Base-by-base conservation (phyloP, 2,329 filamentous ascomycete genomes). In the Chalara sp. region DNA sequence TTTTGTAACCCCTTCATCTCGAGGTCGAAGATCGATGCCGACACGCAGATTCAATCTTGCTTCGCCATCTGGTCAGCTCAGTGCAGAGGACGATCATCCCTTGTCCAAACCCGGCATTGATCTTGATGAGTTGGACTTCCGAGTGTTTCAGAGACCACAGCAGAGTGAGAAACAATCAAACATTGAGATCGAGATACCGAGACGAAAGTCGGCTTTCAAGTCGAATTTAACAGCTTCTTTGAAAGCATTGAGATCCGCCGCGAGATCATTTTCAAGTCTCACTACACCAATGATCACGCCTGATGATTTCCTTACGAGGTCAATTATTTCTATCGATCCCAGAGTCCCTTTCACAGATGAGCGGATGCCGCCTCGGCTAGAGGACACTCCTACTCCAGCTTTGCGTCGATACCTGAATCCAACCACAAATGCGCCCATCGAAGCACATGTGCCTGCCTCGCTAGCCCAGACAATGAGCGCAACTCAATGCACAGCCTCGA, bases 401-500 rank as follows among this genome's bases (percentile, higher is more conserved):
- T 72, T 86, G 57, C 79, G 83, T 42, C 80, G 83, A 44, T 86
- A 86, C 59, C 72, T 86, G 21, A 86, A 86, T 62, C 83, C 83
- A 6, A 80, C 79, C 1, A 80, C 74, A 13, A 73, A 68, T 46
- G 67, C 70, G 6, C 74, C 72, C 13, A 68, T 74, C 37, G 73
- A 77, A 50, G 63, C 63, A 45, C 63, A 65, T 54, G 57, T 66
- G 31, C 58, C 41, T 43, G 6, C 58, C 31, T 69, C 64, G 30
- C 71, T 62, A 30, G 56, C 62, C n/a, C 63, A 63, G 54, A 65
- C 62, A 28, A 64, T 58, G 57, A 51, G 66, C 61, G 51, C 64
- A 64, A 67, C 71, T 53, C 69, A 70, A 48, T 85, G 79, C 60
- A 83, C 80, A 11, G 81, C 83, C 30, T 85, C 83, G 1, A 86